Conservation (phyloP, 116 monocot genomes). For the Cymodocea nodosa region DNA sequence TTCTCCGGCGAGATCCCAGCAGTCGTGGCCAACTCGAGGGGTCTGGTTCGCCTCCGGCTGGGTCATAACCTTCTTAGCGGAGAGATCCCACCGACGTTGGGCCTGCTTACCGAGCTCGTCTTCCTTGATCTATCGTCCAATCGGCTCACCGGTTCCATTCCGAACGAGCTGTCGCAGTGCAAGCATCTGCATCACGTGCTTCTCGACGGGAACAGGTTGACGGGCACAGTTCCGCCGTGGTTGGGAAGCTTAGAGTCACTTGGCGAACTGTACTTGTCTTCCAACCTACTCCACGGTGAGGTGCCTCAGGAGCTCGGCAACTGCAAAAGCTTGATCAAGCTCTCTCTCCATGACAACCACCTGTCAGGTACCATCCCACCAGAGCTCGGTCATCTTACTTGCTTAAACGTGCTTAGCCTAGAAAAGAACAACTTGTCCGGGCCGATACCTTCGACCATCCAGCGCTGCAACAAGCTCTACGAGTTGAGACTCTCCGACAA, state of each 20-base stretch:
- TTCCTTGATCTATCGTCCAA: constrained; percentile 73
- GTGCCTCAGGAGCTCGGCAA: constrained; percentile 55
- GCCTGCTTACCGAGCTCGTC: constrained; percentile 32
- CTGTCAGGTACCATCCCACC: constrained; percentile 61
- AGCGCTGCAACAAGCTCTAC: constrained; percentile 49
- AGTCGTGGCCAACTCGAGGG: constrained; percentile 21
- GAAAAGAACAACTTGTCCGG: constrained; percentile 67
- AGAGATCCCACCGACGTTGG: constrained; percentile 35
- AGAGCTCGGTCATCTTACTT: constrained; percentile 58
- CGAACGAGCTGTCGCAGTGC: constrained; percentile 47
- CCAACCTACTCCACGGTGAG: constrained; percentile 43
- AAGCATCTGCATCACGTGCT: constrained; percentile 47
- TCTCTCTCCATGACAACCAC: constrained; percentile 54
- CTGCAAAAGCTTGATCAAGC: constrained; percentile 47
- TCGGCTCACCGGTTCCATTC: constrained; percentile 41
- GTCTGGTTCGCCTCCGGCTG: constrained; percentile 48
- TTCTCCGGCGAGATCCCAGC: constrained; percentile 65
- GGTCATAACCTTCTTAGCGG: constrained; percentile 55
- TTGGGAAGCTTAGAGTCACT: constrained; percentile 47
- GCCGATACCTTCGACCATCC: constrained; percentile 45
- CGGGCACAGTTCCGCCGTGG: constrained; percentile 56
- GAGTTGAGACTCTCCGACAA: constrained; percentile 71
- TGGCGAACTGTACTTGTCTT: constrained; percentile 76
- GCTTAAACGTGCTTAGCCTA: constrained; percentile 56
- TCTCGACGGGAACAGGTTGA: constrained; percentile 38